phyloP scores from a whole-genome alignment of 257 asterid genomes.

The Prunella vulgaris region DNA sequence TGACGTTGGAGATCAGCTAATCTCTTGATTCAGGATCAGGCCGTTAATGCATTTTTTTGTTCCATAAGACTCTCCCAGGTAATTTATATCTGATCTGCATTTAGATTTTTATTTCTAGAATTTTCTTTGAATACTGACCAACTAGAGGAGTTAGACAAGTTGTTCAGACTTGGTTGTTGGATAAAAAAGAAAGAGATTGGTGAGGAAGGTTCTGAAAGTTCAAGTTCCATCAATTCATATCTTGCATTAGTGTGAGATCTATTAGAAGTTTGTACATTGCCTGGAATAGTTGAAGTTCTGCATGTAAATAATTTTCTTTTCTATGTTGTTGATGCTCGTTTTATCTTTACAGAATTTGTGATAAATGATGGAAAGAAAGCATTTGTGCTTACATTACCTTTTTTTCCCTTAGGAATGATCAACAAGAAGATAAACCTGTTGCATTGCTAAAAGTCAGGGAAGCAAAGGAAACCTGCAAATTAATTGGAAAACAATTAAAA shows the following conservation, averaged over 20 bases:
- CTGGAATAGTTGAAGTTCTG: conserved; percentile 13
- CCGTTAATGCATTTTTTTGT: conserved; percentile 46
- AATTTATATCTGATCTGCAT: conserved; percentile 13
- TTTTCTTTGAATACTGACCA: conserved; percentile 6
- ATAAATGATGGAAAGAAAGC: conserved; percentile 4
- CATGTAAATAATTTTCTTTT: neutral
- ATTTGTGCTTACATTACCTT: conserved; percentile 21
- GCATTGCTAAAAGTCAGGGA: conserved; percentile 77
- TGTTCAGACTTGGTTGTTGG: neutral
- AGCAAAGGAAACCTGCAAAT: conserved; percentile 75
- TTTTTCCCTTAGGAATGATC: conserved; percentile 27
- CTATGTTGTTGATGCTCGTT: neutral
- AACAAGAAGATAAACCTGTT: conserved; percentile 60
- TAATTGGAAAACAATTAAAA: conserved; percentile 71
- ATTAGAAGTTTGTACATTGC: neutral
- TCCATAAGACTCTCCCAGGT: conserved; percentile 61
- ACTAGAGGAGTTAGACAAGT: conserved; percentile 4
- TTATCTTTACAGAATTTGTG: neutral
- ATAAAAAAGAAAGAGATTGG: neutral
- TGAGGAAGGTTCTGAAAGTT: neutral
- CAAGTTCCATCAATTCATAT: neutral
- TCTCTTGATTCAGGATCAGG: conserved; percentile 57
- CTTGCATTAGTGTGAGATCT: conserved; percentile 1
- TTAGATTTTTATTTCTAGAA: neutral
- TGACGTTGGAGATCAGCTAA: no score